These are phyloP conservation scores for Rhodotorula sp. DNA, from an alignment of 1,284 basidiomycete genomes.

Conservation along the genomic window DNA sequence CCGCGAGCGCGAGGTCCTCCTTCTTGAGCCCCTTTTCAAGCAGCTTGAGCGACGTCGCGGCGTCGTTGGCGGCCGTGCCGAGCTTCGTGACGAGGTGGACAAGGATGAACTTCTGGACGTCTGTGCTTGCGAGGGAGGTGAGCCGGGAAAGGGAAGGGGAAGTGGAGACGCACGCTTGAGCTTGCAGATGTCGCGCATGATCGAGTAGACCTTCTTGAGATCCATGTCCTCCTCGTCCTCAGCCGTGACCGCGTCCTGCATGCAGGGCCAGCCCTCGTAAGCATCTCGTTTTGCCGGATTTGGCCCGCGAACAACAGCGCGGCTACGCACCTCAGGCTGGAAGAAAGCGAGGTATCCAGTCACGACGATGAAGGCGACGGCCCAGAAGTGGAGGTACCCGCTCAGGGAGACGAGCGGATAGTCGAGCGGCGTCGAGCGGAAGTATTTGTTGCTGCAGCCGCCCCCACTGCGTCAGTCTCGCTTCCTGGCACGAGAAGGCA, in stretches of 20 bases:
- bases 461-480: no score
- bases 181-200: slow-evolving; percentile 91
- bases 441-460: slow-evolving; percentile 66
- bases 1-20: slow-evolving; percentile 92
- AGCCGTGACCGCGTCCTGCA: slow-evolving; percentile 68
- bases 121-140: slow-evolving; percentile 54
- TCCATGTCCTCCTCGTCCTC: slow-evolving; percentile 75
- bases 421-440: slow-evolving; percentile 60
- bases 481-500: neutral
- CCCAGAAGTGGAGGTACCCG: slow-evolving; percentile 86
- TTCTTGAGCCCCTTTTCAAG: slow-evolving; percentile 94
- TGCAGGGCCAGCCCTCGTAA: neutral
- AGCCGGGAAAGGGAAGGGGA: no score
- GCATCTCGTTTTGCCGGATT: neutral
- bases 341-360: slow-evolving; percentile 86
- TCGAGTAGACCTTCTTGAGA: slow-evolving; percentile 84
- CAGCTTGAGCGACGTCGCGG: slow-evolving; percentile 88
- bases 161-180: slow-evolving; percentile 69
- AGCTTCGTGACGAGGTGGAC: slow-evolving; percentile 92
- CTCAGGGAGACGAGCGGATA: slow-evolving; percentile 78
- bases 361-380: slow-evolving; percentile 73
- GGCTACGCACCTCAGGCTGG: slow-evolving; percentile 73
- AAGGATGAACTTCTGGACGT: slow-evolving; percentile 84
- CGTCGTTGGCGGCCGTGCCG: slow-evolving; percentile 93
- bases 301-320: neutral